Evolutionary conservation across 108 stramenopile species (phyloP), one percentile per base, ranked within the genome.

Genomic region (Pseudonitzschia multistriata): DNA sequence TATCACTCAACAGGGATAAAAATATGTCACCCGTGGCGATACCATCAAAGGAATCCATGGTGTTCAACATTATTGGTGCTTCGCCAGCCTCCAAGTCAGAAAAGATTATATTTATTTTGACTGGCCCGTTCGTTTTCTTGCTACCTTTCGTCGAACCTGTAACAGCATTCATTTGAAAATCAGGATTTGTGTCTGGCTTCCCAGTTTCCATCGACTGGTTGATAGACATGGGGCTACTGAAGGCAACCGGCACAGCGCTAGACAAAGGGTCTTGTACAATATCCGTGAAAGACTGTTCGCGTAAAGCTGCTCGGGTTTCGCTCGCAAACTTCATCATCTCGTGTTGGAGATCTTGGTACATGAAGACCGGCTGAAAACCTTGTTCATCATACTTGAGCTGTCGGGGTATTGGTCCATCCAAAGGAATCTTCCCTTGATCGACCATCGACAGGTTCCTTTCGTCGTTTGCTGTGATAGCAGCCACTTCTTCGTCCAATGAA

Each of bases 11-110:
- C 0, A 85, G 63, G 7, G 83, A 85, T 19, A 85, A 33, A 17
- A 76, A 75, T 36, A 79, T 66, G 40, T 85, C 84, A 22, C 84
- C 84, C 60, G 78, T 76, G 31, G 74, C 71, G 59, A 85, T 81
- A 11, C 84, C 84, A 27, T 66, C 34, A 25, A 72, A 75, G 62
- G 68, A 70, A 37, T 85, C 77, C 55, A 84, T 52, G 15, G 66
- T 70, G 19, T 70, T 67, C 13, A 84, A 39, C 62, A 71, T 42
- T 5, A 72, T 62, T 27, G 76, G 81, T n/a, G 34, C 53, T 21
- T 52, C 49, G 19, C 45, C 28, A 34, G 30, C 19, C 49, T 35
- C 24, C n/a, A 67, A 21, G 5, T 50, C 50, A 34, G 34, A 25
- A 49, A 67, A 67, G 31, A 33, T 47, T n/a, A 47, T 29, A n/a